Evolutionary conservation across 306 rosid genomes (phyloP).

Genomic region (Glycyrrhiza uralensis): DNA sequence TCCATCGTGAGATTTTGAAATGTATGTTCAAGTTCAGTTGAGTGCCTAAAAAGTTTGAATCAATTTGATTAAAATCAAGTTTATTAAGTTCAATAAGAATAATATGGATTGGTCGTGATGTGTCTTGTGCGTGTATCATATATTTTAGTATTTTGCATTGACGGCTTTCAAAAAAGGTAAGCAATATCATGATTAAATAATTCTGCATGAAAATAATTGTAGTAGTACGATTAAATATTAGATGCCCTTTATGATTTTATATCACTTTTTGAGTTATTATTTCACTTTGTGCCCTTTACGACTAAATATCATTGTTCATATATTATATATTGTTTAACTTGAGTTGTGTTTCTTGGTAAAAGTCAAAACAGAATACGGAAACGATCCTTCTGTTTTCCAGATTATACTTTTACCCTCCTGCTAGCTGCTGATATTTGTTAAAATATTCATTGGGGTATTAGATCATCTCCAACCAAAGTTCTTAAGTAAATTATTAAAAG

Average conservation of each 20-base stretch:
- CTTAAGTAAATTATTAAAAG: too few species aligned
- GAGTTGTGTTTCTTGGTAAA: background rate
- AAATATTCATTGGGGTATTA: too few species aligned
- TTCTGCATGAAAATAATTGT: background rate
- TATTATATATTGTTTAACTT: background rate
- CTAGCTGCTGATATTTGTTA: too few species aligned
- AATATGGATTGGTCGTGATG: background rate
- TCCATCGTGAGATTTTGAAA: background rate
- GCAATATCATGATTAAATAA: background rate
- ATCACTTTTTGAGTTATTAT: background rate
- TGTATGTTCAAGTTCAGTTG: background rate
- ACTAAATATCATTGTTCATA: too few species aligned
- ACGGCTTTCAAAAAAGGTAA: background rate
- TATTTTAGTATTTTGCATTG: background rate
- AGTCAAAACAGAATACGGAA: background rate
- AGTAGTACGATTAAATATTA: background rate
- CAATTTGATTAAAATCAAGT: background rate
- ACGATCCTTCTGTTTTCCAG: too few species aligned
- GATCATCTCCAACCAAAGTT: too few species aligned
- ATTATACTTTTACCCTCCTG: too few species aligned
- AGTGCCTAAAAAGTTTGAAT: background rate
- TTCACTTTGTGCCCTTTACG: too few species aligned
- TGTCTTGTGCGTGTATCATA: background rate
- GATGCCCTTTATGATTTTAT: background rate
- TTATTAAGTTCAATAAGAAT: background rate